Conservation (phyloP, 768 basidiomycete genomes). For the Leucocoprinus birnbaumii region DNA sequence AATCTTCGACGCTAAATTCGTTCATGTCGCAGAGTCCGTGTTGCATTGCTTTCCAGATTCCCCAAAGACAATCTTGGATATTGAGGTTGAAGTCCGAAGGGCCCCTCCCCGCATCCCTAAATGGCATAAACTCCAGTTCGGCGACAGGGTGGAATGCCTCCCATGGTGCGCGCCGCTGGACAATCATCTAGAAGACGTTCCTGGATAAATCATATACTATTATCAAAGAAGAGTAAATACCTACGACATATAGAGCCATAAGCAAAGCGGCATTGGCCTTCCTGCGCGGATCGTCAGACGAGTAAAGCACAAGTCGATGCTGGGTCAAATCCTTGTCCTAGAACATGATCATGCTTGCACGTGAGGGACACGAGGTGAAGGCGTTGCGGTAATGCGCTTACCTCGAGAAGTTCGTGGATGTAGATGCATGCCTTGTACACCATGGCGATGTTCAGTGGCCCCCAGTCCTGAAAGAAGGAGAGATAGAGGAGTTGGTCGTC, state of each 20-base stretch:
- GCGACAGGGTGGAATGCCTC: conserved; percentile 95
- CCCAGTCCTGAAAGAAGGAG: conserved; percentile 95
- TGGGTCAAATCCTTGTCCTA: conserved; percentile 73
- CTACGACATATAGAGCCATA: conserved; percentile 88
- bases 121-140: conserved; percentile 90
- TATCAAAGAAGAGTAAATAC: conserved; percentile 25
- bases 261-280: conserved; percentile 96
- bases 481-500: conserved; percentile 91
- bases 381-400: conserved; percentile 29
- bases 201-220: conserved; percentile 8
- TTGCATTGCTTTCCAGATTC: conserved; percentile 87
- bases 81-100: conserved; percentile 90
- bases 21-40: conserved; percentile 92
- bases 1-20: conserved; percentile 89
- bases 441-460: conserved; percentile 89
- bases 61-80: conserved; percentile 91
- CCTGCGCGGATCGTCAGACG: conserved; percentile 77
- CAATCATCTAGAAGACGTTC: conserved; percentile 72
- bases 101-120: conserved; percentile 93
- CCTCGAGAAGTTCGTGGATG: conserved; percentile 86
- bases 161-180: conserved; percentile 85
- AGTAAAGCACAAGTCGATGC: conserved; percentile 85
- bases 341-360: conserved; percentile 21
- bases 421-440: conserved; percentile 91
- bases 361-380: conserved; percentile 34